Evolutionary conservation across 805 yeast species (phyloP), one percentile per base, ranked within the genome.

Genomic region (Candida adriatica): DNA sequence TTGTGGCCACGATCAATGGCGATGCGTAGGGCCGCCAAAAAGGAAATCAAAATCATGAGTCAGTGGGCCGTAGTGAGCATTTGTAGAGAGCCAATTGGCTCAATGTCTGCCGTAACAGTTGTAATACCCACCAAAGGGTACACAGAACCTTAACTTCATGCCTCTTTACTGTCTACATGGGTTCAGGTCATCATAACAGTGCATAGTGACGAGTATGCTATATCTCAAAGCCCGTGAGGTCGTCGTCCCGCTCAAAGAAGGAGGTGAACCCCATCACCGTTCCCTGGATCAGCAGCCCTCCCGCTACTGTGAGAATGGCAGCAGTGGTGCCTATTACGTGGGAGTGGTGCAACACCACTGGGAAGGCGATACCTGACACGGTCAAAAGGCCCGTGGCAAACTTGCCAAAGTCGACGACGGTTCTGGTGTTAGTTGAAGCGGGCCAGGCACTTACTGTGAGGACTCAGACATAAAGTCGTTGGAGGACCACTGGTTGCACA

Each of bases 1-100:
- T 82, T 16, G 76, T 83, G 9, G 88, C 85, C 8, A 82, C 94
- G 0, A 66, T 83, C 42, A 73, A 81, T 43, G 94, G 92, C 4
- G 46, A 69, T 62, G 50, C 30, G 27, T 23, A 29, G 23, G 29
- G 22, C 11, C 10, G 22, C n/a, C n/a, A n/a, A n/a, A n/a, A n/a
- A n/a, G n/a, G n/a, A n/a, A n/a, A n/a, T n/a, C n/a, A n/a, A n/a
- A n/a, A n/a, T n/a, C n/a, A n/a, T n/a, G n/a, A n/a, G n/a, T n/a
- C n/a, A n/a, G n/a, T n/a, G n/a, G n/a, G n/a, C n/a, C n/a, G n/a
- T n/a, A n/a, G n/a, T n/a, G n/a, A n/a, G n/a, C n/a, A n/a, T n/a
- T n/a, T n/a, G n/a, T n/a, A n/a, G n/a, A n/a, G n/a, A n/a, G n/a
- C n/a, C n/a, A n/a, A n/a, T n/a, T n/a, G n/a, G n/a, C n/a, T n/a